Base-by-base conservation (phyloP, 345 rosid species). In the Pseudoturritis turrita region DNA sequence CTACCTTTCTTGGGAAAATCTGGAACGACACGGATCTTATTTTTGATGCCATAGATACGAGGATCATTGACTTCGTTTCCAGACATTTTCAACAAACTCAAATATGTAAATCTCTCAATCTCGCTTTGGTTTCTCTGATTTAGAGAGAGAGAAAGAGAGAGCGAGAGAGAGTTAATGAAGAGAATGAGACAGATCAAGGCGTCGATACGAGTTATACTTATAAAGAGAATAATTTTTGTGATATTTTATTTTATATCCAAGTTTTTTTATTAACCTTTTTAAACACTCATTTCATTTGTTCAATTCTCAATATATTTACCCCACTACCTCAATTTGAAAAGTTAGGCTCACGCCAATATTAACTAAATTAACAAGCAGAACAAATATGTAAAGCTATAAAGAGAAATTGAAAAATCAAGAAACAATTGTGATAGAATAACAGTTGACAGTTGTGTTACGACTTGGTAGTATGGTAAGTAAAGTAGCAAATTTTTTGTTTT, bases 1-100 rank as follows among this genome's bases (percentile, higher is more conserved):
- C 2, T 36, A 90, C 96, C 96, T 83, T 83, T 82, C 76, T 90
- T 86, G 47, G 96, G 96, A 62, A 90, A 90, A 85, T 90, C 45
- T 35, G 96, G 96, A 78, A 90, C 91, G 62, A 90, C 96, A 22
- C 96, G 91, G 79, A 90, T 90, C 87, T 75, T 84, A 61, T 80
- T 76, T 77, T 90, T 82, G 79, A 90, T 88, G 73, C 81, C 90
- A 36, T 77, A 70, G 76, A 90, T 83, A 69, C 96, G 92, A 80
- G 96, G 87, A 77, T 89, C 96, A 33, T 9, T 6, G 29, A 53
- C 62, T 54, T 68, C 41, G 6, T 40, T 54, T 19, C 17, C 31
- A 11, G 53, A 41, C 72, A 68, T 68, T 41, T 40, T 67, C 10
- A 28, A 67, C 19, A 7, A 54, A 54, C 72, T 53, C 62, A 28